Evolutionary conservation across 2,329 filamentous ascomycete genomes (phyloP).

Genomic region (Colletotrichum theobromicola): DNA sequence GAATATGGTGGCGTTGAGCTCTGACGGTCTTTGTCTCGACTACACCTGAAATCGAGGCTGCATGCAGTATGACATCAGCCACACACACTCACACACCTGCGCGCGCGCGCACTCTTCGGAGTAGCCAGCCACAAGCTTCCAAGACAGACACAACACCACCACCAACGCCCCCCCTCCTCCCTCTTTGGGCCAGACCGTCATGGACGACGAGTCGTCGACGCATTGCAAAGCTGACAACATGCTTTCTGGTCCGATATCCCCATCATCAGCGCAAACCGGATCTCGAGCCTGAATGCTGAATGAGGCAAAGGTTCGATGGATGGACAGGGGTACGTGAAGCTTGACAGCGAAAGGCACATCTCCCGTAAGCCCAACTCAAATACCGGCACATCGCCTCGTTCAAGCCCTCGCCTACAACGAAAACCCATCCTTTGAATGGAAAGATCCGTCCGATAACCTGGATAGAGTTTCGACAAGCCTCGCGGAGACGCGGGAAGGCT

Average conservation of each 20-base stretch:
- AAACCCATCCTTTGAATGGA: background rate
- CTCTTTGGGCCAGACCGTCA: background rate
- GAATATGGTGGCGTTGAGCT: background rate
- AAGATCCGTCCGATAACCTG: background rate
- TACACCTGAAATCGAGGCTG: background rate
- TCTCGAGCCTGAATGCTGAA: background rate
- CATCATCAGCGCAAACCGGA: background rate
- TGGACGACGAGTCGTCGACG: background rate
- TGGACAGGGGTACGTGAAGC: background rate
- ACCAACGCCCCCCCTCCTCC: background rate
- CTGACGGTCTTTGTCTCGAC: background rate
- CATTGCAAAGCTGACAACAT: background rate
- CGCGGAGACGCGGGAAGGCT: background rate
- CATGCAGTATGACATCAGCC: slow-evolving; percentile 3
- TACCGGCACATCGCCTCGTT: background rate
- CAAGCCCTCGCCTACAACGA: background rate
- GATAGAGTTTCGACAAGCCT: background rate
- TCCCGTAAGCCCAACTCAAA: background rate
- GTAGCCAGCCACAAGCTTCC: background rate
- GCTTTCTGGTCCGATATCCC: background rate
- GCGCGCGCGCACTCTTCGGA: background rate
- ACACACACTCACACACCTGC: no score
- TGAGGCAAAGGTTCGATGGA: background rate
- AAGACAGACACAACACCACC: background rate
- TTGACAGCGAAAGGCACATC: background rate